Base-by-base conservation (phyloP, 192 early-diverging fungal genomes). In the Dissophora ornata region DNA sequence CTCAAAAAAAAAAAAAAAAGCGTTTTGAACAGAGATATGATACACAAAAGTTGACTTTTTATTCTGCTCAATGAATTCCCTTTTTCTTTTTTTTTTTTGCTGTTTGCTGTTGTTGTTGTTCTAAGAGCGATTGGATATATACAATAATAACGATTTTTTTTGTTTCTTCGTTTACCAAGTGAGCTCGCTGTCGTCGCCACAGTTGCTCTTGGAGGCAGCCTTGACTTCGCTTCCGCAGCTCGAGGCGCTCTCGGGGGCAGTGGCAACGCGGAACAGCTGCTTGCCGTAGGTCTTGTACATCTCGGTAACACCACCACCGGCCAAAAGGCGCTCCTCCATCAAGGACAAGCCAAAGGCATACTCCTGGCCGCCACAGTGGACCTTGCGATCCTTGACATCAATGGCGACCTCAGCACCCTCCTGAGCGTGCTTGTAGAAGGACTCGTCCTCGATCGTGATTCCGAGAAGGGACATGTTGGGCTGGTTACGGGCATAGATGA, bases 401-500 rank as follows among this genome's bases (percentile, higher is more conserved):
- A 93, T 90, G 42, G 81, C 81, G 4, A 93, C 79, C 79, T 91
- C 90, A 29, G 83, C 85, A 9, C 85, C 92, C 71, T 93, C 92
- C 69, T 91, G 83, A 13, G 90, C 91, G 25, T 90, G 80, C 51
- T 86, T 82, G 68, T 93, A 93, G 82, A 93, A 93, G 34, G 86
- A 80, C 16, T 92, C 90, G 69, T 93, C 89, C 44, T 82, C 85
- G 50, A 93, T 80, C 25, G 87, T 85, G 47, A 93, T 88, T 61
- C 92, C 92, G 51, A 92, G 83, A 13, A 93, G 85, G n/a, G 89
- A 89, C 87, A 90, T 89, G 80, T 93, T 93, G 71, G 89, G 86
- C 84, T 93, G 92, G 86, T 93, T 93, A 78, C 92, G 88, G 52
- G 86, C 84, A 73, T 93, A 93, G 75, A 93, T 93, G 67, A 90